Base-by-base conservation (phyloP, 148 eudicot genomes). In the Fagopyrum homotropicum region DNA sequence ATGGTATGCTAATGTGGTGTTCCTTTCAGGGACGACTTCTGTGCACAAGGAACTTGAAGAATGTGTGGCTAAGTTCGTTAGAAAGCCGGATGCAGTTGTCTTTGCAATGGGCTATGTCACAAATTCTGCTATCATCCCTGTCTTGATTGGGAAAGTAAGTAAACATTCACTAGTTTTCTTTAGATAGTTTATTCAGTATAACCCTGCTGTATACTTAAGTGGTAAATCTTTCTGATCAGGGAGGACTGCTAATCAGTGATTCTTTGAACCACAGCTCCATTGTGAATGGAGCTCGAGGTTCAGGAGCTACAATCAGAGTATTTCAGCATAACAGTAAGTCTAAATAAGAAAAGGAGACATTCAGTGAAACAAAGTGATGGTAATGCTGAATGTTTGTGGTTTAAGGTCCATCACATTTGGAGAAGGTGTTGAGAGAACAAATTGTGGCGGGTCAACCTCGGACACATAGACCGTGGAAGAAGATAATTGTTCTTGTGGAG, bases 381-480 rank as follows among this genome's bases (percentile, higher is more conserved):
- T 51, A 51, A 51, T 51, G 56, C 5, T 51, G 56, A 51, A 57
- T 44, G 7, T 55, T 52, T 69, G 55, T 45, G 9, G 5, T 30
- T 66, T 22, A 64, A 94, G 98, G 87, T 16, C 98, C 98, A 64
- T 89, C 92, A 16, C 90, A 91, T 82, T 83, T 94, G 82, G 98
- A 91, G 78, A 83, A 80, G 55, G 93, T 91, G 79, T 79, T 91
- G 86, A 88, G 96, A 80, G 98, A 91, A 76, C 91, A 90, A 71
- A 94, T 94, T 87, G 90, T 93, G 45, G 91, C 85, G n/a, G 98
- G 98, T 68, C 97, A 94, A 79, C 96, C 97, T 7, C 88, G 98
- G 79, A 94, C 98, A 11, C 98, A 90, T 84, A 86, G 98, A 84
- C 97, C 98, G 64, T 94, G 98, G 97, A 94, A 94, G 83, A 94